Evolutionary conservation across 306 rosid genomes (phyloP), one percentile per base, ranked within the genome.

Genomic region (Cotoneaster glaucophyllus): DNA sequence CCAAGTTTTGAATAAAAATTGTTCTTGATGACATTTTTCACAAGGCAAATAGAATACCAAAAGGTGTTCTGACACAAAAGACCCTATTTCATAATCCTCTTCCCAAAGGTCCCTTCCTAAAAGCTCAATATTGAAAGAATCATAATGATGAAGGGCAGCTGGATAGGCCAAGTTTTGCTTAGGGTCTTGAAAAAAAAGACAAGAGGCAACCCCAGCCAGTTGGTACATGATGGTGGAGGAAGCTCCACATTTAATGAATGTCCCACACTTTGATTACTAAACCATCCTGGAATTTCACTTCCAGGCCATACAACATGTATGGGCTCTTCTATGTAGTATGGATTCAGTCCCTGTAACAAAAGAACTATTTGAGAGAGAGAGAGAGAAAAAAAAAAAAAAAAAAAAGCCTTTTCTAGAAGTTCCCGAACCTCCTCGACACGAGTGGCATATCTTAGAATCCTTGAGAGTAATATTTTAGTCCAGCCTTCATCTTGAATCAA

Each of bases 251-350:
- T 2, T 19, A 78, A 3, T n/a, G 68, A 78, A 52, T 48, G 44
- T 5, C 73, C 61, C 26, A 21, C 34, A 0, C 45, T 66, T 56
- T n/a, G 21, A 14, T 63, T 6, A 2, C 14, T 12, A 54, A 79
- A 79, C 73, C 77, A 72, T 6, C 39, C 39, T 0, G 54, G 74
- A 39, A 79, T 79, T 74, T 43, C 50, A 4, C 62, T 56, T 53
- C 69, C 54, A 4, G 74, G 82, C 1, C 5, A 34, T 31, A 37
- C 18, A 14, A 53, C 3, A 1, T 14, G 57, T 32, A 32, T 32
- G 34, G 34, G 34, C 34, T 32, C 34, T 32, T 5, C 34, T 32
- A 32, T 32, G 34, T 32, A 32, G 1, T 32, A 32, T 5, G 34
- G 34, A 32, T 32, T 32, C 7, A 32, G 7, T 39, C 11, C 34